Evolutionary conservation across 139 green algal species (phyloP).

Genomic region (Auxenochlorella pyrenoidosa): DNA sequence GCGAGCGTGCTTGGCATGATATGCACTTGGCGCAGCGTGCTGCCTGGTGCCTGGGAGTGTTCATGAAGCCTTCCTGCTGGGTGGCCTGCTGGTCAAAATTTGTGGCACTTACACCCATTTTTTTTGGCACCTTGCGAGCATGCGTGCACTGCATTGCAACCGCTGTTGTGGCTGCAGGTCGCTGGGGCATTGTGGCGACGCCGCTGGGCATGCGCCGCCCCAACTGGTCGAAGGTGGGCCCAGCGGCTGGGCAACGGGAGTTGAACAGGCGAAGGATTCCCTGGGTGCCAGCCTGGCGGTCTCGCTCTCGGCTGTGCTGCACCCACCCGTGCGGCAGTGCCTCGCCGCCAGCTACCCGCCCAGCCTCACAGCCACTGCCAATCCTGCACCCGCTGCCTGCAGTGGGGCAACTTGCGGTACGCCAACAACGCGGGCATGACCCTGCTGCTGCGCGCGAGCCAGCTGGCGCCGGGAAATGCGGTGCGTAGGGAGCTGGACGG

Average conservation of each 20-base stretch:
- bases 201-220: conserved; percentile 3
- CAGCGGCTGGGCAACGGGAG: background rate
- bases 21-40: too few species aligned
- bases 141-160: background rate
- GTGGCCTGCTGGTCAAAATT: too few species aligned
- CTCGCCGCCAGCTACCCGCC: background rate
- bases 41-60: too few species aligned
- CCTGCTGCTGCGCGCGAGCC: conserved; percentile 7
- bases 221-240: conserved; percentile 24
- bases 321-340: background rate
- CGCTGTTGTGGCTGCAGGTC: background rate
- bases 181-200: conserved; percentile 29
- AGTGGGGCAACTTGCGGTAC: conserved; percentile 47
- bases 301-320: background rate
- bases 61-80: too few species aligned
- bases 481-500: too few species aligned
- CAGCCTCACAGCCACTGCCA: background rate
- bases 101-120: too few species aligned
- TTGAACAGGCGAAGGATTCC: too few species aligned
- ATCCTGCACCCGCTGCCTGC: background rate
- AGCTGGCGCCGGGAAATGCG: background rate
- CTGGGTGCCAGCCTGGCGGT: too few species aligned
- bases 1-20: conserved; percentile 8
- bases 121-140: too few species aligned
- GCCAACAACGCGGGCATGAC: conserved; percentile 10